Percentiles rank a stretch among this genome's conserved stretches.
These are phyloP conservation scores for Cystobasidium sp. DNA, from an alignment of 1,284 basidiomycete species.

Conservation along the genomic window DNA sequence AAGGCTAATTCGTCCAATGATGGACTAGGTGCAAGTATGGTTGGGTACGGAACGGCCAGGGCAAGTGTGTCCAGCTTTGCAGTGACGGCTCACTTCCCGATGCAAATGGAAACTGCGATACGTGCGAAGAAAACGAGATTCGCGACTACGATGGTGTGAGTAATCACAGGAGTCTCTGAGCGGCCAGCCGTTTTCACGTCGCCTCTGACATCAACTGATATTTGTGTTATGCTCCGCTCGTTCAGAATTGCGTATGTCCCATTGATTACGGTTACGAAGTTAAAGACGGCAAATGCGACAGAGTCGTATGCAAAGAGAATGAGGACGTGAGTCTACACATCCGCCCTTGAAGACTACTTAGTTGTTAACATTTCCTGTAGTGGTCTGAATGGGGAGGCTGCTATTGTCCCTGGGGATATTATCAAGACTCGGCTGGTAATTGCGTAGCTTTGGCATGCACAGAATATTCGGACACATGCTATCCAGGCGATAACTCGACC, in stretches of 20 bases:
- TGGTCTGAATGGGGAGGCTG: not conserved
- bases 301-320: not conserved
- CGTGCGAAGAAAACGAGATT: not conserved
- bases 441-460: not conserved
- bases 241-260: constrained; percentile 11
- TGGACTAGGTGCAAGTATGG: too few species aligned
- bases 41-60: too few species aligned
- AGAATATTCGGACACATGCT: not conserved
- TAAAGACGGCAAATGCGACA: constrained; percentile 3
- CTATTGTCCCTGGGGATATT: constrained; percentile 6
- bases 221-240: too few species aligned
- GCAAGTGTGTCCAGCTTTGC: not conserved
- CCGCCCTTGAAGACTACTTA: not conserved
- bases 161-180: not conserved
- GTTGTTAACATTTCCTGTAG: not conserved
- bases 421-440: not conserved
- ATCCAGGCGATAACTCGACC: not conserved
- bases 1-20: not conserved
- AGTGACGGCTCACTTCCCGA: constrained; percentile 3
- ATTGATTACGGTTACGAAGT: constrained; percentile 8
- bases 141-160: constrained; percentile 29
- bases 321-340: not conserved
- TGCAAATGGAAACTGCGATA: not conserved
- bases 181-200: too few species aligned
- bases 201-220: too few species aligned